Base-by-base conservation (phyloP, 2,329 filamentous ascomycete genomes). In the Epichloe festucae region DNA sequence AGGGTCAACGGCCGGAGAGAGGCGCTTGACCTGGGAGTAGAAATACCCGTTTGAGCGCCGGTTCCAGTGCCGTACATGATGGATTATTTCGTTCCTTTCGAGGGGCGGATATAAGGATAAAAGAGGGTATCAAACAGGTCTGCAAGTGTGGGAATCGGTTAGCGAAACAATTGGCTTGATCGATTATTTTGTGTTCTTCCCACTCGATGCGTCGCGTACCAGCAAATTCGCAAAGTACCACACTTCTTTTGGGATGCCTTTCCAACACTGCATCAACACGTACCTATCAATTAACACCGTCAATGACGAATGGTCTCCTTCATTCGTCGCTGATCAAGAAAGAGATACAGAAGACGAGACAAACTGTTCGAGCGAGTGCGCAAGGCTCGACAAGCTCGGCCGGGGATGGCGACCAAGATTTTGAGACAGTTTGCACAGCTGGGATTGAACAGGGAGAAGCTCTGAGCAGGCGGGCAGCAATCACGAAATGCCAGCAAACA, bases 1-100 rank as follows among this genome's bases (percentile, higher is more conserved):
- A 98, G 79, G 63, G 87, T 89, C 65, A 98, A 82, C 57, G 93
- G 91, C 60, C 93, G 87, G 59, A 96, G 82, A 58, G 91, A 95
- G 59, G 89, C 84, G 61, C 87, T 93, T 52, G 91, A 95, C 73
- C 93, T 85, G 62, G 93, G 93, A 61, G 93, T 98, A 60, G 90
- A 94, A 66, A 95, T 89, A 72, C 93, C 93, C 74, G 93, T 98
- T 73, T 95, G 90, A 56, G 87, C 83, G 72, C 85, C 87, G 54
- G 84, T 87, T 62, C 75, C 78, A 64, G 86, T 82, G 72, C 87
- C 87, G 80, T 93, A 94, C 89, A 95, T 95, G 70, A 63, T 81
- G 71, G 15, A 43, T 46, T 49, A 53, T 44, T 44, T 40, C 40
- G 10, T 27, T 42, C 44, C 45, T 48, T 35, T 46, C 19, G 36